Evolutionary conservation across 192 early-diverging fungal species (phyloP).

Genomic region (Coemansia sp.): DNA sequence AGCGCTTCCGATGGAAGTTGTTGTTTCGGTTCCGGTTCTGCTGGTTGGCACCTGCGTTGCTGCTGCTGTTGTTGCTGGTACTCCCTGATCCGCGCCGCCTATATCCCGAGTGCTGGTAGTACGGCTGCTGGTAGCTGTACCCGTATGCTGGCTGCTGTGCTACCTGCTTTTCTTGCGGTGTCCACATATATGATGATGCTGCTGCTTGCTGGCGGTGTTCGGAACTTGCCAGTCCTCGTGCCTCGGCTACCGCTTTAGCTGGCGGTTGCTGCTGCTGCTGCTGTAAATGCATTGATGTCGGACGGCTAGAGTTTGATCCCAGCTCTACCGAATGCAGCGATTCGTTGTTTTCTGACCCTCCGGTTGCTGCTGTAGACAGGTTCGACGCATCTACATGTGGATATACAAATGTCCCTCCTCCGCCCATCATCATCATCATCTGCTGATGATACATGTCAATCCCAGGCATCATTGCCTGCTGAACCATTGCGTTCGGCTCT

Average conservation of each 20-base stretch:
- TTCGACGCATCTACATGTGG: slow-evolving; percentile 41
- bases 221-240: neutral
- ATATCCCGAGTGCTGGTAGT: slow-evolving; percentile 21
- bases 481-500: neutral
- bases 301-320: slow-evolving; percentile 24
- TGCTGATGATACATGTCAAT: slow-evolving; percentile 29
- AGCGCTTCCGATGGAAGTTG: slow-evolving; percentile 35
- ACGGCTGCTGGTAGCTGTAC: slow-evolving; percentile 6
- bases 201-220: too few relatives aligned
- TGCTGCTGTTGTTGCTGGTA: slow-evolving; percentile 1
- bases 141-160: neutral
- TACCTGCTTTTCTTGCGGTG: too few relatives aligned
- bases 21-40: slow-evolving; percentile 29
- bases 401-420: slow-evolving; percentile 34
- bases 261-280: too few relatives aligned
- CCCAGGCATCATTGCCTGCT: slow-evolving; percentile 9
- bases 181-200: too few relatives aligned
- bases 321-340: slow-evolving; percentile 37
- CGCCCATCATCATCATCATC: slow-evolving; percentile 21
- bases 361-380: slow-evolving; percentile 41
- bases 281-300: neutral
- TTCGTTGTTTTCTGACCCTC: slow-evolving; percentile 46
- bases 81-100: slow-evolving; percentile 33
- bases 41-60: slow-evolving; percentile 7
- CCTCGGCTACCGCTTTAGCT: neutral